These are phyloP conservation scores for Schrenkiella parvula DNA, from an alignment of 345 rosid species.

Conservation along the genomic window DNA sequence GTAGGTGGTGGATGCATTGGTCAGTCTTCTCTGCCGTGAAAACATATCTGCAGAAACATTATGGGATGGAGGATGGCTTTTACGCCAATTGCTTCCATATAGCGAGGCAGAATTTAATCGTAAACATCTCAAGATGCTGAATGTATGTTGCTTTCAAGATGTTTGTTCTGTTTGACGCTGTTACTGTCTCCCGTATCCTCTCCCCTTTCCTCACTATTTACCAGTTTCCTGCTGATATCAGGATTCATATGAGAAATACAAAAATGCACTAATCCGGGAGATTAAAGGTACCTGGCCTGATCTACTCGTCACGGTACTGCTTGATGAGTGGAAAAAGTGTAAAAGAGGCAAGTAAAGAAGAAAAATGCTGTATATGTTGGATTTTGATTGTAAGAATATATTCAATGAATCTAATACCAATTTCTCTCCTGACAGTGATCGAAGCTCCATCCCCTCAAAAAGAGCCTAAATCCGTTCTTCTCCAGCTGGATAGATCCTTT, in stretches of 20 bases:
- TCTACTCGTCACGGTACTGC: slow-evolving; percentile 57
- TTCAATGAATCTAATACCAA: slow-evolving; percentile 12
- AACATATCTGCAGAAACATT: slow-evolving; percentile 83
- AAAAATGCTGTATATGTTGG: background rate
- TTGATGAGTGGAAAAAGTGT: slow-evolving; percentile 95
- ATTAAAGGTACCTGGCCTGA: slow-evolving; percentile 84
- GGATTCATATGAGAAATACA: slow-evolving; percentile 68
- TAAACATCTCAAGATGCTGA: slow-evolving; percentile 66
- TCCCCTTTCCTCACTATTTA: background rate
- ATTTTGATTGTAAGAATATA: slow-evolving; percentile 4
- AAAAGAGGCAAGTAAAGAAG: slow-evolving; percentile 62
- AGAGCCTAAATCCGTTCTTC: slow-evolving; percentile 77
- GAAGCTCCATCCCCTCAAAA: slow-evolving; percentile 84
- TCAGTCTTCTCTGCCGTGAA: slow-evolving; percentile 78
- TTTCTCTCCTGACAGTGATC: slow-evolving; percentile 51
- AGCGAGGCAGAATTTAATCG: slow-evolving; percentile 78
- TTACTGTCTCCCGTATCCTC: background rate
- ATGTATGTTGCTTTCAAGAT: slow-evolving; percentile 39
- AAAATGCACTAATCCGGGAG: slow-evolving; percentile 49
- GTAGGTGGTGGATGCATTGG: slow-evolving; percentile 91
- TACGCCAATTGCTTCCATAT: slow-evolving; percentile 92
- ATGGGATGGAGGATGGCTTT: slow-evolving; percentile 99
- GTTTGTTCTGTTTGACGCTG: background rate
- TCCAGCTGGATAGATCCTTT: slow-evolving; percentile 46
- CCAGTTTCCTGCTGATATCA: slow-evolving; percentile 30